A percentile compares a stretch with the other conserved stretches of the same genome.
Conservation (phyloP, 805 yeast species). For the Yamadazyma takamatsuzukensis region DNA sequence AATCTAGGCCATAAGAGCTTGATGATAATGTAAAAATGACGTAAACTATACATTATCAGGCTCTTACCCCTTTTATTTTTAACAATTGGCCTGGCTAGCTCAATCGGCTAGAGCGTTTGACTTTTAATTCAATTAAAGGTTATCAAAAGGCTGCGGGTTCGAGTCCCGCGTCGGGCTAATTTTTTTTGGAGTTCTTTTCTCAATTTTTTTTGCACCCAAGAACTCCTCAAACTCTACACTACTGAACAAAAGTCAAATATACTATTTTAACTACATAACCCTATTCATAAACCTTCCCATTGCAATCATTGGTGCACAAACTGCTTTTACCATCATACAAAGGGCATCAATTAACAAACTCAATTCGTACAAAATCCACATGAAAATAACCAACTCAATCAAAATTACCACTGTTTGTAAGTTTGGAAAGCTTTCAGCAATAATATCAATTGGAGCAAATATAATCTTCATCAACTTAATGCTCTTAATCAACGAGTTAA, state of each 20-base stretch:
- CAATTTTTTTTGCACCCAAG: no score
- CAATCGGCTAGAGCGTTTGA: constrained; percentile 19
- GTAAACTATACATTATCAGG: no score
- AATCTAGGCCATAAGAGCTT: no score
- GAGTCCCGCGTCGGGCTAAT: constrained; percentile 18
- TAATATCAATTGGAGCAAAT: constrained; percentile 39
- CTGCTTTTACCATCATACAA: constrained; percentile 42
- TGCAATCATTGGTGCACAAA: constrained; percentile 46
- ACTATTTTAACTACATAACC: constrained; percentile 22
- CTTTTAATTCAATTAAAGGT: constrained; percentile 8
- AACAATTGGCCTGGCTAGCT: constrained; percentile 14
- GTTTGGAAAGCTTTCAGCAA: constrained; percentile 33
- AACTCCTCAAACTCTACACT: no score
- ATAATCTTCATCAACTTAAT: constrained; percentile 32
- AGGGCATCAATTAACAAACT: constrained; percentile 40
- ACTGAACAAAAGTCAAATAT: no score
- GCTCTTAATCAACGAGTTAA: constrained; percentile 30
- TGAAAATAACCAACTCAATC: constrained; percentile 33
- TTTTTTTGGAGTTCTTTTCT: constrained; percentile 3
- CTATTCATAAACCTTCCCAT: constrained; percentile 42
- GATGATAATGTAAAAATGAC: no score
- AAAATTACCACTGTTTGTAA: constrained; percentile 39
- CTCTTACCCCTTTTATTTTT: no score
- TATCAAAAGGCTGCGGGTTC: constrained; percentile 17
- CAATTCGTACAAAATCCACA: constrained; percentile 41